Evolutionary conservation across 163 green algal genomes (phyloP).

Genomic region (Chlorella variabilis): DNA sequence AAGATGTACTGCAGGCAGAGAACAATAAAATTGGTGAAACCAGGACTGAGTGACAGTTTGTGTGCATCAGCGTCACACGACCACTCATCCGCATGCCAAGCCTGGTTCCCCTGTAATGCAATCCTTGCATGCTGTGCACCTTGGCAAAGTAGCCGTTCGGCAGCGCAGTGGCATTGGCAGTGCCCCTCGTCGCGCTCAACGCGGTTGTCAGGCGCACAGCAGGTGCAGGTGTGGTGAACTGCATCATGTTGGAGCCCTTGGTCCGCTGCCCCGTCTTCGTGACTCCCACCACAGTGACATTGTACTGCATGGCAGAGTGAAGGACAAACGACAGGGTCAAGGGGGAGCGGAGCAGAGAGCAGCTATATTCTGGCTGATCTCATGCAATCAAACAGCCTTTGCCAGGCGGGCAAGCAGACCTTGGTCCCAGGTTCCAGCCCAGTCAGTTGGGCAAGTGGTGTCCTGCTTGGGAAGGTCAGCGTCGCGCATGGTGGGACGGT

Average conservation of each 20-base stretch:
- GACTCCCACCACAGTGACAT: neutral
- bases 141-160: neutral
- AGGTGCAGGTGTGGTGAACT: neutral
- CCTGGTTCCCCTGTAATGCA: too few relatives aligned
- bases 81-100: too few relatives aligned
- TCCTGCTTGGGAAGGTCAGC: neutral
- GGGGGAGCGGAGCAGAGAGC: too few relatives aligned
- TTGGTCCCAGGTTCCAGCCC: neutral
- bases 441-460: neutral
- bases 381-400: too few relatives aligned
- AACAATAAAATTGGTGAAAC: too few relatives aligned
- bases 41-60: too few relatives aligned
- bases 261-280: neutral
- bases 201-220: neutral
- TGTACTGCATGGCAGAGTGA: neutral
- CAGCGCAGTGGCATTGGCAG: neutral
- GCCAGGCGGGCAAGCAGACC: too few relatives aligned
- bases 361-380: too few relatives aligned
- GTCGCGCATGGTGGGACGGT: neutral
- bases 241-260: neutral
- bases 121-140: too few relatives aligned
- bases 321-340: neutral
- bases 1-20: slow-evolving; percentile 1
- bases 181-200: neutral
- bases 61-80: too few relatives aligned